Percentiles rank a stretch among this genome's conserved stretches.
These are phyloP conservation scores for Dalbergia oliveri DNA, from an alignment of 306 rosid species.

Conservation along the genomic window DNA sequence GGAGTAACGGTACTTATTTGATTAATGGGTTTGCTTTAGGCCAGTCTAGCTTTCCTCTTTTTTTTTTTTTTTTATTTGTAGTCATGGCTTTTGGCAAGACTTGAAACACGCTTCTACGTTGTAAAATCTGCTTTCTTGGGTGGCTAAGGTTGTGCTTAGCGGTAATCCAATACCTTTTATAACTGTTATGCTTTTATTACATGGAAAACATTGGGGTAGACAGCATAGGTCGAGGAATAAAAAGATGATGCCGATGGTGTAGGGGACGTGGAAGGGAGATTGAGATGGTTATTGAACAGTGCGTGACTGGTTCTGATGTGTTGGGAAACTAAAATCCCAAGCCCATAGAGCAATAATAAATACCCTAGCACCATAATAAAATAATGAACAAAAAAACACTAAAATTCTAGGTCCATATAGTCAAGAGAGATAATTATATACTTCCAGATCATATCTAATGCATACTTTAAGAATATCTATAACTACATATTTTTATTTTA, in stretches of 20 bases:
- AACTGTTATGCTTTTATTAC: slow-evolving; percentile 7
- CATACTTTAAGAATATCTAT: too few species aligned
- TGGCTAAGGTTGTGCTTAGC: background rate
- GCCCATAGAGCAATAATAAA: slow-evolving; percentile 68
- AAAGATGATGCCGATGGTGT: slow-evolving; percentile 34
- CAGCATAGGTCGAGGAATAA: slow-evolving; percentile 44
- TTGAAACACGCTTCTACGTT: background rate
- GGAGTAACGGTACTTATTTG: background rate
- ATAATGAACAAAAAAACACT: too few species aligned
- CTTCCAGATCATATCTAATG: too few species aligned
- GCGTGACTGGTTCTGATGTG: slow-evolving; percentile 49
- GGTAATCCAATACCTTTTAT: slow-evolving; percentile 19
- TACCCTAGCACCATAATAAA: background rate
- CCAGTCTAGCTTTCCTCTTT: background rate
- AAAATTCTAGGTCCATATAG: too few species aligned
- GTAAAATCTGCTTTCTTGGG: slow-evolving; percentile 14
- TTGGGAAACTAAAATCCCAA: slow-evolving; percentile 89
- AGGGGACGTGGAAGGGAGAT: slow-evolving; percentile 55
- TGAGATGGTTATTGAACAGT: slow-evolving; percentile 54
- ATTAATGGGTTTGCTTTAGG: background rate
- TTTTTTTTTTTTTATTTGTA: too few species aligned
- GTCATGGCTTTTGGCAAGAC: background rate
- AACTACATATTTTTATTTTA: too few species aligned
- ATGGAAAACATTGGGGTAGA: slow-evolving; percentile 19
- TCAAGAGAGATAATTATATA: too few species aligned